Percentiles rank a stretch among this genome's conserved stretches.
phyloP scores from a whole-genome alignment of 805 yeast species.

The Lipomyces kockii region DNA sequence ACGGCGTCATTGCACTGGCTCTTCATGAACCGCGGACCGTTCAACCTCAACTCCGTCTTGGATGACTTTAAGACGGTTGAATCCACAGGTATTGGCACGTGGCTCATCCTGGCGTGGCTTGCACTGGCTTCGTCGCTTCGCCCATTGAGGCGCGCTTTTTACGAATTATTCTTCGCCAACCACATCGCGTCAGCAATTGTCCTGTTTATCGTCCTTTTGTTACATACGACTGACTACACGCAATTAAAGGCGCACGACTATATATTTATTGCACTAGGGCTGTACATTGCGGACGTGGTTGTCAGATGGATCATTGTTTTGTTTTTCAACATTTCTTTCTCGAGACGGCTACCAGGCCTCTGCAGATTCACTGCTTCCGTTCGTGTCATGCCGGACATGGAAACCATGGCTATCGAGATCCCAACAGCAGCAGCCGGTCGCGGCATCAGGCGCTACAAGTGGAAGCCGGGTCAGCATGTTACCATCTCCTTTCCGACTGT shows the following conservation, averaged over 20 bases:
- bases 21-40: constrained; percentile 34
- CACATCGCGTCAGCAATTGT: constrained; percentile 39
- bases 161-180: constrained; percentile 39
- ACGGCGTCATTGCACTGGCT: constrained; percentile 39
- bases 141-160: constrained; percentile 35
- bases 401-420: constrained; percentile 18
- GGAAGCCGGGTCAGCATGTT: constrained; percentile 39
- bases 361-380: constrained; percentile 27
- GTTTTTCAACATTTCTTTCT: constrained; percentile 22
- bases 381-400: constrained; percentile 8
- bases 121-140: constrained; percentile 42
- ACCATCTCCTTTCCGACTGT: constrained; percentile 35
- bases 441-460: constrained; percentile 10
- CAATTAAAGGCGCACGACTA: constrained; percentile 31
- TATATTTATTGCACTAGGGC: constrained; percentile 39
- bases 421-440: constrained; percentile 14
- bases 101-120: constrained; percentile 39
- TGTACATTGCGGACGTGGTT: constrained; percentile 37
- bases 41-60: constrained; percentile 24
- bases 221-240: constrained; percentile 38
- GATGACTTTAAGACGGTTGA: constrained; percentile 31
- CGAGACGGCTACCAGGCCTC: constrained; percentile 12
- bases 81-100: constrained; percentile 38
- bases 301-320: constrained; percentile 27
- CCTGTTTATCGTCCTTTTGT: constrained; percentile 34